A percentile compares a stretch with the other conserved stretches of the same genome.
phyloP scores from a whole-genome alignment of 1,139 yeast species.

The Suhomyces maxii region DNA sequence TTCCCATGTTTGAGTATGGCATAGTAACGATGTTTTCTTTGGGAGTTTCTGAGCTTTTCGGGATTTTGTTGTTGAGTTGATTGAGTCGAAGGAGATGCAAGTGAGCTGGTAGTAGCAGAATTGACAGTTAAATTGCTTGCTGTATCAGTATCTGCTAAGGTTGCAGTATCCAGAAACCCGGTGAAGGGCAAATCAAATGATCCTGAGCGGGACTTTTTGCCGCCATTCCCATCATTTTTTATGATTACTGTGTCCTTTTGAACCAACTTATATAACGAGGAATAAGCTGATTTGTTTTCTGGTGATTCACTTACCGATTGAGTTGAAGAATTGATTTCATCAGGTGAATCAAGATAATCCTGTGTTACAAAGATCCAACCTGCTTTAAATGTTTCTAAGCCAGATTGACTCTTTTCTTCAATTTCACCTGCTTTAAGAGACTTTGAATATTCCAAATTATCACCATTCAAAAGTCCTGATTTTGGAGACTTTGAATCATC shows the following conservation, averaged over 20 bases:
- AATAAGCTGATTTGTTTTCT: conserved; percentile 55
- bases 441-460: conserved; percentile 7
- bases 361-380: conserved; percentile 88
- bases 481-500: not conserved
- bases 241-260: conserved; percentile 30
- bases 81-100: conserved; percentile 3
- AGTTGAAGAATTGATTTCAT: conserved; percentile 35
- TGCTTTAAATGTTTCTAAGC: conserved; percentile 62
- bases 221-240: conserved; percentile 11
- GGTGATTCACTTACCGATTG: conserved; percentile 39
- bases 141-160: not conserved
- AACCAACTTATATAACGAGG: conserved; percentile 59
- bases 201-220: conserved; percentile 19
- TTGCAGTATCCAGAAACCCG: not conserved
- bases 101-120: not conserved
- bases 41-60: conserved; percentile 19
- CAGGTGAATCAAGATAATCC: conserved; percentile 59
- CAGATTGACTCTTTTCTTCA: conserved; percentile 58
- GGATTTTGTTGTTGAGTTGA: conserved; percentile 7
- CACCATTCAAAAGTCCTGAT: conserved; percentile 6
- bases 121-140: not conserved
- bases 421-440: conserved; percentile 58
- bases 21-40: conserved; percentile 61
- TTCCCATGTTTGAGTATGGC: conserved; percentile 83
- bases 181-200: conserved; percentile 12